Conservation (phyloP, 495 filamentous ascomycete species). For the Neurospora sublineolata region DNA sequence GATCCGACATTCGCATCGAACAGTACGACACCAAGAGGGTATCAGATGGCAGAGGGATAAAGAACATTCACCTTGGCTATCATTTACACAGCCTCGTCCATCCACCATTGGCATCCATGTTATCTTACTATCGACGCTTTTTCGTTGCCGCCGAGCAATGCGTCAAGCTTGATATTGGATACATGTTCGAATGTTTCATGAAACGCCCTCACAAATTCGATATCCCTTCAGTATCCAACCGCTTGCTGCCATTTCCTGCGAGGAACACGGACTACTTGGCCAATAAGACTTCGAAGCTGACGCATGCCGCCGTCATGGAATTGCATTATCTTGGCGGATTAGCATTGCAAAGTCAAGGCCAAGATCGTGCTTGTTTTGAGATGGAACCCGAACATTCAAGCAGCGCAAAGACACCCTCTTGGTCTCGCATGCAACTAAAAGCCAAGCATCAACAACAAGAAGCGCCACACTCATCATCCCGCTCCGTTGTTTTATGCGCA, state of each 20-base stretch:
- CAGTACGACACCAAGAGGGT: not conserved
- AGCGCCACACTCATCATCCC: not conserved
- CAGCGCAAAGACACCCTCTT: not conserved
- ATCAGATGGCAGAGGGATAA: not conserved
- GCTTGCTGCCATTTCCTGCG: not conserved
- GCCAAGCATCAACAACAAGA: not conserved
- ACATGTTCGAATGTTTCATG: not conserved
- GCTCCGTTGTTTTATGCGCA: not conserved
- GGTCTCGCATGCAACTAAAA: not conserved
- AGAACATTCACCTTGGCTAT: not conserved
- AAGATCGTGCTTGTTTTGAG: not conserved
- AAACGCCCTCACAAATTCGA: not conserved
- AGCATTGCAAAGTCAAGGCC: not conserved
- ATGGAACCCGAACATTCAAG: not conserved
- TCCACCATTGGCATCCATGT: not conserved
- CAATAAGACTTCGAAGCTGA: not conserved
- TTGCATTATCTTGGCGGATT: not conserved
- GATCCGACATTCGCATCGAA: not conserved
- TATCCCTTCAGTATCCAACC: not conserved
- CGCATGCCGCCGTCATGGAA: not conserved
- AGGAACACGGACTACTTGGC: not conserved
- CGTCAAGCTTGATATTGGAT: not conserved
- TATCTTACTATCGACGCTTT: not conserved
- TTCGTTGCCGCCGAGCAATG: not conserved
- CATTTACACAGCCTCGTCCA: not conserved